A percentile compares a stretch with the other conserved stretches of the same genome.
These are phyloP conservation scores for Mortierella hygrophila DNA, from an alignment of 192 early-diverging fungal genomes.

Conservation along the genomic window DNA sequence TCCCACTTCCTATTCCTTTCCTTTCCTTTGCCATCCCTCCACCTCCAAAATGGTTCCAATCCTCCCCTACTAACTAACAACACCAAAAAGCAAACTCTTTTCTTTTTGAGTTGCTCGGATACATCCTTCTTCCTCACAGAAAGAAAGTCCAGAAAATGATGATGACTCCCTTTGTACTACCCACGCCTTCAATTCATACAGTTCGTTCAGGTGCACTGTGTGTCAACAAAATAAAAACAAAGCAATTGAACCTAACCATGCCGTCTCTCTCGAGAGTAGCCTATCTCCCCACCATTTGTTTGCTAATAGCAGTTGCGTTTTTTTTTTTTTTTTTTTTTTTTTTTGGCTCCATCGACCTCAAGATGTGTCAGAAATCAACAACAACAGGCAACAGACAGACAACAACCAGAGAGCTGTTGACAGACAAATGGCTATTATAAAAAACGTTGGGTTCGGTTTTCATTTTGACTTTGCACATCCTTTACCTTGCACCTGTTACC, in stretches of 20 bases:
- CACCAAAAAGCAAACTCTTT: background rate
- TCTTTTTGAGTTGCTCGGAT: background rate
- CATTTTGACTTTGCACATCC: background rate
- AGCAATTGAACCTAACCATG: background rate
- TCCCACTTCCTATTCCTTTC: background rate
- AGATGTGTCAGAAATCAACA: background rate
- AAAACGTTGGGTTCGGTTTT: background rate
- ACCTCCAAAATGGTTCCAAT: too few relatives aligned
- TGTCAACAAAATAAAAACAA: background rate
- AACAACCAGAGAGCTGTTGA: too few relatives aligned
- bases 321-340: background rate
- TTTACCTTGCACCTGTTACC: background rate
- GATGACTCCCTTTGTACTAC: constrained; percentile 4
- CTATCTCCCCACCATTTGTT: background rate
- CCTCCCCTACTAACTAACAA: background rate
- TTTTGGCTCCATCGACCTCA: background rate
- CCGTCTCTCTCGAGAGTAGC: background rate
- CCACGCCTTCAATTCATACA: background rate
- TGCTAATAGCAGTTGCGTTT: background rate
- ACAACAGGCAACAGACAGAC: background rate
- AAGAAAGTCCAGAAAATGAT: constrained; percentile 4
- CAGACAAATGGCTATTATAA: background rate
- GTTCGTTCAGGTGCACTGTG: background rate
- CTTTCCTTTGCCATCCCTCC: background rate
- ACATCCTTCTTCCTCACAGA: background rate